Evolutionary conservation across 176 grass and related monocot genomes (phyloP), one percentile per base, ranked within the genome.

Genomic region (Urochloa ruziziensis): DNA sequence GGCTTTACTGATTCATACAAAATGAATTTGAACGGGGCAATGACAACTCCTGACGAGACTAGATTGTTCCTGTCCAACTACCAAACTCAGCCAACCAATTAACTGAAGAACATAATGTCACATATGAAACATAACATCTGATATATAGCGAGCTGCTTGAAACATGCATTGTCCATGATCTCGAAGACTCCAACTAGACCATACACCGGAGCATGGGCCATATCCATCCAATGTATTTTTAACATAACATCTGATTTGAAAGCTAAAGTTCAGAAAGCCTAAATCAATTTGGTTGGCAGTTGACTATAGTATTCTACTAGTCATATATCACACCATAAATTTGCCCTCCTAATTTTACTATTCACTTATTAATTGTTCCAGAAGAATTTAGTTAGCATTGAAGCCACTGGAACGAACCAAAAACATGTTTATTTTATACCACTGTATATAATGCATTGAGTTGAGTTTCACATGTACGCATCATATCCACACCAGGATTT

Each of bases 391-490:
- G 47, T 56, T 28, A 40, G 32, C 47, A 56, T 29, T 56, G 47
- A 54, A 54, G 62, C n/a, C 47, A n/a, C 3, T 29, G n/a, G 16
- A 40, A 49, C 6, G 21, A 23, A 77, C 30, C 1, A 83, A 67
- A 42, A 75, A 54, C 82, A 76, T 75, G 60, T 75, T 75, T 66
- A 61, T 34, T 25, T 12, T 35, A 18, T 10, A n/a, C 19, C 6
- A n/a, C 19, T 42, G 2, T 10, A 0, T 47, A 24, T 3, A 5
- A 40, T 11, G 46, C 33, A 42, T 46, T 11, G 63, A 66, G 23
- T 67, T 32, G 46, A 75, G n/a, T 66, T 84, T 84, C 71, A 42
- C 71, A 81, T 69, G 79, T 62, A 53, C 66, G 46, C 62, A 16
- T 51, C 29, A n/a, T n/a, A n/a, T n/a, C n/a, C n/a, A n/a, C 76